These are phyloP conservation scores for Tricholoma saponaceum DNA, from an alignment of 768 basidiomycete species.

Conservation along the genomic window DNA sequence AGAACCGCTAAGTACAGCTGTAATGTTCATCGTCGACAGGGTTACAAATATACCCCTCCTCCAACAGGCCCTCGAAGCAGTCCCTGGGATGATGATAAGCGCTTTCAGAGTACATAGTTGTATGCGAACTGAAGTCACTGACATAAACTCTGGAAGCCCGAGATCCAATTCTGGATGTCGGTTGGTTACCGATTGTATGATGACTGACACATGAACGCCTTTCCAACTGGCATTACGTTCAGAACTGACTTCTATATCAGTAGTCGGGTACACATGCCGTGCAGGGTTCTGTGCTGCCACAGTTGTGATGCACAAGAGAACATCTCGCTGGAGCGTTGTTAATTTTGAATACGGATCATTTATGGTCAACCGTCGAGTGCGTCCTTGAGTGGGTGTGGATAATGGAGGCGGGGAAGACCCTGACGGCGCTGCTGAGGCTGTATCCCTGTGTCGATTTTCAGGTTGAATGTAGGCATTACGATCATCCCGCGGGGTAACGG, in stretches of 20 bases:
- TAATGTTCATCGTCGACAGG: slow-evolving; percentile 24
- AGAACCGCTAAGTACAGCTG: slow-evolving; percentile 5
- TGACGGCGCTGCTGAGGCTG: background rate
- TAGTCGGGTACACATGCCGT: slow-evolving; percentile 1
- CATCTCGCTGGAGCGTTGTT: slow-evolving; percentile 16
- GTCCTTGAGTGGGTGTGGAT: background rate
- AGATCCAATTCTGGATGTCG: background rate
- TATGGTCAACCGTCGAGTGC: background rate
- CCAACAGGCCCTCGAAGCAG: slow-evolving; percentile 18
- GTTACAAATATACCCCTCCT: slow-evolving; percentile 20
- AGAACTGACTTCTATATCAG: background rate
- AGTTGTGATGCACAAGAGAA: slow-evolving; percentile 15
- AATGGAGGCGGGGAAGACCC: background rate
- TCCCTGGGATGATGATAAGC: slow-evolving; percentile 11
- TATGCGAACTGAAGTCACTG: background rate
- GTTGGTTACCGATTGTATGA: slow-evolving; percentile 5
- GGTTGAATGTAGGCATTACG: background rate
- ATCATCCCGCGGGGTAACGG: background rate
- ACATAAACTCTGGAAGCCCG: slow-evolving; percentile 6
- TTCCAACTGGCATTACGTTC: slow-evolving; percentile 3
- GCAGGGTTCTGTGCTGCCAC: background rate
- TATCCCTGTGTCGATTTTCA: background rate
- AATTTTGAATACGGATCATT: slow-evolving; percentile 20
- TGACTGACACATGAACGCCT: slow-evolving; percentile 12
- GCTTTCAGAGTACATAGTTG: background rate